phyloP scores from a whole-genome alignment of 129 eudicot genomes.

The Tagetes patula region DNA sequence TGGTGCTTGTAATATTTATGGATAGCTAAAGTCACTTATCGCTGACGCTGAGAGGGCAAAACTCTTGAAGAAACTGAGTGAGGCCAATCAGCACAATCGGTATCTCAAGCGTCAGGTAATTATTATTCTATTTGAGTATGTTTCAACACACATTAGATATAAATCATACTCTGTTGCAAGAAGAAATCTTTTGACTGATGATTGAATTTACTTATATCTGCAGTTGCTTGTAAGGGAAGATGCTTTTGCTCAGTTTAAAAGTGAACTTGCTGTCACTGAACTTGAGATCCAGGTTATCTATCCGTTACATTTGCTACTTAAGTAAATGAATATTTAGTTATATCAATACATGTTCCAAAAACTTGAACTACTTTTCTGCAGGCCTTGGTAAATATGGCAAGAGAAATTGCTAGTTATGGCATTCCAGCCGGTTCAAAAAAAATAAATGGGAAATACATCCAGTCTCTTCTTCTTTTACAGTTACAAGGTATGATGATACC shows the following conservation, averaged over 20 bases:
- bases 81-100: conserved; percentile 89
- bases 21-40: conserved; percentile 64
- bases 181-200: conserved; percentile 16
- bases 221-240: conserved; percentile 78
- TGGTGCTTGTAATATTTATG: neutral
- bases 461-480: conserved; percentile 70
- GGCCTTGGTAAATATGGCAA: conserved; percentile 73
- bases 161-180: conserved; percentile 9
- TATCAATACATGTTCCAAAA: conserved; percentile 3
- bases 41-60: conserved; percentile 85
- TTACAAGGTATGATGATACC: conserved; percentile 55
- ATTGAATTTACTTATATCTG: conserved; percentile 19
- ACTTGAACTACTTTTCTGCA: conserved; percentile 29
- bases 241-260: conserved; percentile 61
- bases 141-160: neutral
- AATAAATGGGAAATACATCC: conserved; percentile 82
- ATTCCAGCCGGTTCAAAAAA: conserved; percentile 77
- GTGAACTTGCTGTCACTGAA: conserved; percentile 70
- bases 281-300: conserved; percentile 63
- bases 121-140: conserved; percentile 3
- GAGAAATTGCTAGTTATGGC: conserved; percentile 71
- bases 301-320: neutral
- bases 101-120: conserved; percentile 84
- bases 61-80: conserved; percentile 79
- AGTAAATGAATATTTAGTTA: neutral